phyloP scores from a whole-genome alignment of 768 basidiomycete genomes.

The Arthromyces matolae region DNA sequence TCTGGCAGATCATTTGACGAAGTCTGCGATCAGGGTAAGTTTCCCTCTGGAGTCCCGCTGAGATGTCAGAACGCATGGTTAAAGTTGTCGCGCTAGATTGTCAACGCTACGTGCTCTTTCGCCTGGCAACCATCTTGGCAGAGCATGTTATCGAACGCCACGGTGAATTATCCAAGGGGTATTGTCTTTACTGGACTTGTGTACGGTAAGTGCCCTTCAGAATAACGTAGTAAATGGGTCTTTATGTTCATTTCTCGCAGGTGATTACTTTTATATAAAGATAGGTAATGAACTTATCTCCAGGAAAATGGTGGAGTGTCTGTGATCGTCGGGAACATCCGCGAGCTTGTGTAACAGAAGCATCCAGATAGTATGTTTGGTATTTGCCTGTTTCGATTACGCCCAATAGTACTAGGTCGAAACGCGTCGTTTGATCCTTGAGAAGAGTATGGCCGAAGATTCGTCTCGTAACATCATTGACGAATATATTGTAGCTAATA shows the following conservation, averaged over 20 bases:
- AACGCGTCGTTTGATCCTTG: too few relatives aligned
- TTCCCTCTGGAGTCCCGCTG: background rate
- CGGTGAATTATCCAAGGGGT: slow-evolving; percentile 17
- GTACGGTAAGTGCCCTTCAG: slow-evolving; percentile 30
- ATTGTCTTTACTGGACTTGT: slow-evolving; percentile 15
- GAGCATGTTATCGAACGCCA: slow-evolving; percentile 19
- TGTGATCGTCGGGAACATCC: too few relatives aligned
- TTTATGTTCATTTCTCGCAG: slow-evolving; percentile 27
- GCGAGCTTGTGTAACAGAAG: too few relatives aligned
- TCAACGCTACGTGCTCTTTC: slow-evolving; percentile 13
- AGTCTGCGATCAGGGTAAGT: slow-evolving; percentile 45
- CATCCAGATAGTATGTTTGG: background rate
- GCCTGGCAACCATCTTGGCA: slow-evolving; percentile 18
- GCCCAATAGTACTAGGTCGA: too few relatives aligned
- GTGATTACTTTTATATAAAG: slow-evolving; percentile 61
- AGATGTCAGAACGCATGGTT: too few relatives aligned
- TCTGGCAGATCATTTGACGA: slow-evolving; percentile 37
- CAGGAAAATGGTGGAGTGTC: slow-evolving; percentile 41
- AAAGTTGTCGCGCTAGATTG: slow-evolving; percentile 8
- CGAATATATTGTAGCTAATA: too few relatives aligned
- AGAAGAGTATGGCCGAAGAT: too few relatives aligned
- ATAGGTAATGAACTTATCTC: slow-evolving; percentile 50
- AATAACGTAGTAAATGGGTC: background rate
- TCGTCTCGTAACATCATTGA: too few relatives aligned
- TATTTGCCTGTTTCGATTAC: too few relatives aligned